Evolutionary conservation across 1,284 basidiomycete genomes (phyloP).

Genomic region (Leucoagaricus sp.): DNA sequence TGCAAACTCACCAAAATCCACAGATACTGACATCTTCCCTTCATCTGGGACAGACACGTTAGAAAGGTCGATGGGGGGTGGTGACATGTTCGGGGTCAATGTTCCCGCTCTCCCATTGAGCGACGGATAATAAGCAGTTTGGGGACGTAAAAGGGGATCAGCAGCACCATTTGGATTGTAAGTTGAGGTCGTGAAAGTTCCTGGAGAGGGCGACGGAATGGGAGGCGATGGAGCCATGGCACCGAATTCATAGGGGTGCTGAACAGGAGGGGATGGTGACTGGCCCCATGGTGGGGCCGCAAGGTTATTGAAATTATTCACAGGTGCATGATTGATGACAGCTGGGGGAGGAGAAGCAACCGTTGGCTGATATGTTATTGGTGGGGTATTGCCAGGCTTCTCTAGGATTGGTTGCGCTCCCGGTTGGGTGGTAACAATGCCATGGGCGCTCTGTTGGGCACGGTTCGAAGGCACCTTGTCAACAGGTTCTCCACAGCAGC

Average conservation of each 20-base stretch:
- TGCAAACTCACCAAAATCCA: slow-evolving; percentile 70
- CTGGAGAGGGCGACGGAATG: slow-evolving; percentile 16
- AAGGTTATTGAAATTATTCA: slow-evolving; percentile 21
- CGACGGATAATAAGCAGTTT: slow-evolving; percentile 34
- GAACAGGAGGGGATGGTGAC: slow-evolving; percentile 30
- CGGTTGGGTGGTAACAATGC: slow-evolving; percentile 55
- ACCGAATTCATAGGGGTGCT: slow-evolving; percentile 23
- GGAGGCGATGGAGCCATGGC: slow-evolving; percentile 6
- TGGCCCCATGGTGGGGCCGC: slow-evolving; percentile 31
- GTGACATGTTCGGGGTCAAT: slow-evolving; percentile 24
- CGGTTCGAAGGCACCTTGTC: slow-evolving; percentile 35
- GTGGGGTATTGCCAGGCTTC: slow-evolving; percentile 25
- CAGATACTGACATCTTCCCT: slow-evolving; percentile 71
- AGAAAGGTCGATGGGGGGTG: slow-evolving; percentile 22
- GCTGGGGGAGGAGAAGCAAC: slow-evolving; percentile 46
- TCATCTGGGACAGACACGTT: slow-evolving; percentile 43
- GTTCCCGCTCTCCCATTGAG: slow-evolving; percentile 20
- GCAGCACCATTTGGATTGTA: slow-evolving; percentile 11
- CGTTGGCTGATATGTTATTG: slow-evolving; percentile 33
- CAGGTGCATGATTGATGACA: slow-evolving; percentile 27
- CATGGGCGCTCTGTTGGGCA: slow-evolving; percentile 21
- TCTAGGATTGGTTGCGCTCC: slow-evolving; percentile 38
- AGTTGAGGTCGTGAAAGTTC: background rate
- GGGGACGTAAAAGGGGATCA: slow-evolving; percentile 36
- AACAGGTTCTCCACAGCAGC: slow-evolving; percentile 56